Conservation (phyloP, 2,329 filamentous ascomycete genomes). For the Talaromyces atroroseus region DNA sequence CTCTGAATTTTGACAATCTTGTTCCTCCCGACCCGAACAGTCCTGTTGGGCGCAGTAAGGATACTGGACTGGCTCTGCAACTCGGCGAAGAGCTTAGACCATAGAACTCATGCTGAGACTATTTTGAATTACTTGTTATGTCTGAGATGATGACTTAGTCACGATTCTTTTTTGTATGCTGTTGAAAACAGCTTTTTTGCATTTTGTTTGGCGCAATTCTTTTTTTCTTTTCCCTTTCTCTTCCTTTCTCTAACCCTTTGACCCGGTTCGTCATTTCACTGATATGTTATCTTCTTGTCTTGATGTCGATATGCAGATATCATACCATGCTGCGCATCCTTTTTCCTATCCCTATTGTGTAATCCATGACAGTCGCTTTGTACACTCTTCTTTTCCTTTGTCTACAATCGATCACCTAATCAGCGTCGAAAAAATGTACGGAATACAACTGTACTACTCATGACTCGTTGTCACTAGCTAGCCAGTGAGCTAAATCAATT, state of each 20-base stretch:
- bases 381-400: not conserved
- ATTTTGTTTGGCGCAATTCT: conserved; percentile 1
- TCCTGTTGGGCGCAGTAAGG: conserved; percentile 37
- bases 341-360: not conserved
- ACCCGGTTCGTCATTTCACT: not conserved
- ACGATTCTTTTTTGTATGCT: conserved; percentile 12
- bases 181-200: not conserved
- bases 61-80: conserved; percentile 57
- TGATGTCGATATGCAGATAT: conserved; percentile 6
- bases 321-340: not conserved
- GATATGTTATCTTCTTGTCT: conserved; percentile 1
- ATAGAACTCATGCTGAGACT: conserved; percentile 22
- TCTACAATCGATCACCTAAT: not conserved
- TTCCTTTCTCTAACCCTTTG: not conserved
- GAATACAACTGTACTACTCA: not conserved
- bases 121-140: conserved; percentile 1
- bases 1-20: conserved; percentile 78
- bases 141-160: conserved; percentile 12
- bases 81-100: conserved; percentile 59
- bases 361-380: not conserved
- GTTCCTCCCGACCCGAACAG: conserved; percentile 50
- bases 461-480: not conserved
- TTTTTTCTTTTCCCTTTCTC: conserved; percentile 1
- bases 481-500: not conserved
- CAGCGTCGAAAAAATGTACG: not conserved